Conservation (phyloP, 2,329 filamentous ascomycete species). For the Escovopsis sp. region DNA sequence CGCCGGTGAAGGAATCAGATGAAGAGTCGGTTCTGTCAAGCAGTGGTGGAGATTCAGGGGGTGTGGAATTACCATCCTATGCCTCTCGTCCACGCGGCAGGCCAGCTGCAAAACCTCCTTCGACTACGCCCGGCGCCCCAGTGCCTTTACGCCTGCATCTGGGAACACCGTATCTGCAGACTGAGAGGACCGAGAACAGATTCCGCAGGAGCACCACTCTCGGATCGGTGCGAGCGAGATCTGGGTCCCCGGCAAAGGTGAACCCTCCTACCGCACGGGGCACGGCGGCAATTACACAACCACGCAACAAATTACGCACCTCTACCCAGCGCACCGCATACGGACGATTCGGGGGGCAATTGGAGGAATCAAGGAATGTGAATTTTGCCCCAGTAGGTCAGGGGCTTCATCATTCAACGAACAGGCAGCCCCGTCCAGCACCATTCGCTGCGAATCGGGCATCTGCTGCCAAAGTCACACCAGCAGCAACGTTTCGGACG, state of each 20-base stretch:
- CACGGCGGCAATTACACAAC: not conserved
- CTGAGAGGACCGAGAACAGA: not conserved
- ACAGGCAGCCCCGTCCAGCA: not conserved
- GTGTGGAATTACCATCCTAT: slow-evolving; percentile 4
- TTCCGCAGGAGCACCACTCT: not conserved
- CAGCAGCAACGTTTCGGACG: not conserved
- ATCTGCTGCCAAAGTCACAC: not conserved
- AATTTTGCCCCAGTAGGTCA: not conserved
- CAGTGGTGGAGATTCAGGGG: not conserved
- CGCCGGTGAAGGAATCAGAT: slow-evolving; percentile 17
- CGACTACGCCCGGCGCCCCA: slow-evolving; percentile 12
- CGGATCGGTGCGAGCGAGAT: not conserved
- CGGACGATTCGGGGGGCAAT: not conserved
- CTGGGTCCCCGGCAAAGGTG: not conserved
- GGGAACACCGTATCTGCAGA: not conserved
- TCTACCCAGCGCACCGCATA: not conserved
- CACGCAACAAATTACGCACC: not conserved
- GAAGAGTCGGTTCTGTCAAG: slow-evolving; percentile 11
- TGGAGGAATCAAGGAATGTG: not conserved
- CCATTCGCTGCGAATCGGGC: not conserved
- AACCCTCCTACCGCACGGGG: not conserved
- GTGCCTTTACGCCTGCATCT: slow-evolving; percentile 6
- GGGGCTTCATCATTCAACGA: not conserved
- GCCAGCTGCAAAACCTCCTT: slow-evolving; percentile 1
- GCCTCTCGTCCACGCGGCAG: not conserved